These are phyloP conservation scores for Carex myosuroides DNA, from an alignment of 176 grass and related monocot genomes.

Conservation along the genomic window DNA sequence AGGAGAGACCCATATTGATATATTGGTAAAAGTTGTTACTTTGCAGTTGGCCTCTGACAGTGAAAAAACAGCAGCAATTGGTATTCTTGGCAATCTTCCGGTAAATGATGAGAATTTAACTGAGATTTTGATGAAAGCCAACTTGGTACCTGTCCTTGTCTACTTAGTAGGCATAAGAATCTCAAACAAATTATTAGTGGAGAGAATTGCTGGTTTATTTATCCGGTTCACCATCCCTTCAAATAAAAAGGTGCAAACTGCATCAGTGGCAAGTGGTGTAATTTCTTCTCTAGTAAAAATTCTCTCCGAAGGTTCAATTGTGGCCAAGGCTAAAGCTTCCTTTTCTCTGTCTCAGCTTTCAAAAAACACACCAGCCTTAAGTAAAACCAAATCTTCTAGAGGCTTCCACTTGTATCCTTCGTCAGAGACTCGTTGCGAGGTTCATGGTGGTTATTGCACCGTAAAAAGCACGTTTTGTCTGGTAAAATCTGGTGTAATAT, in stretches of 20 bases:
- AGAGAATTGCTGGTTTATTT: conserved; percentile 59
- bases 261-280: conserved; percentile 46
- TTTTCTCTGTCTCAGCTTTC: conserved; percentile 67
- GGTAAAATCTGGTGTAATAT: conserved; percentile 54
- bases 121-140: conserved; percentile 50
- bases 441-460: conserved; percentile 53
- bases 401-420: conserved; percentile 58
- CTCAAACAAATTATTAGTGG: conserved; percentile 33
- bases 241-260: conserved; percentile 69
- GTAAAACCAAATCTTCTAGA: conserved; percentile 39
- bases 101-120: conserved; percentile 58
- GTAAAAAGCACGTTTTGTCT: conserved; percentile 74
- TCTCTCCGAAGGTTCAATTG: conserved; percentile 54
- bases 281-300: conserved; percentile 63
- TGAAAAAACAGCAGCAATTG: conserved; percentile 56
- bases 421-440: conserved; percentile 52
- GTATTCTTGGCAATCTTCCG: conserved; percentile 66
- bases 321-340: conserved; percentile 69
- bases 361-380: conserved; percentile 37
- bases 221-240: conserved; percentile 65
- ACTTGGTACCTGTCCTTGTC: conserved; percentile 60
- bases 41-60: conserved; percentile 32
- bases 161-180: conserved; percentile 42
- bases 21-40: conserved; percentile 55
- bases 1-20: conserved; percentile 46